These are phyloP conservation scores for Phytophthora ramorum DNA, from an alignment of 352 stramenopile genomes.

Conservation along the genomic window DNA sequence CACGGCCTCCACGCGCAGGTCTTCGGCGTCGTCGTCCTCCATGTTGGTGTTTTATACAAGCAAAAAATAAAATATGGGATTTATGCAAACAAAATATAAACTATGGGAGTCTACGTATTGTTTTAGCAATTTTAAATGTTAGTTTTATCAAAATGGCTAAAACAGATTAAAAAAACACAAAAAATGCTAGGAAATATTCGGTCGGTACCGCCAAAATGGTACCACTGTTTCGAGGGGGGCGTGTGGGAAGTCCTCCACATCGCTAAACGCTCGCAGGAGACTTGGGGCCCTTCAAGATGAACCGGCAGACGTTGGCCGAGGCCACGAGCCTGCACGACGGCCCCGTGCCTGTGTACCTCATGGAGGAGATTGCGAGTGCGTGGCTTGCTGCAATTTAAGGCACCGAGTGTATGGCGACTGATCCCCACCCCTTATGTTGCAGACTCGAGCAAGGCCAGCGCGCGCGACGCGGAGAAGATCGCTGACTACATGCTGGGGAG, in stretches of 20 bases:
- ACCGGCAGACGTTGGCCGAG: conserved; percentile 80
- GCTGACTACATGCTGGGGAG: conserved; percentile 80
- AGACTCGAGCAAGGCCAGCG: conserved; percentile 70
- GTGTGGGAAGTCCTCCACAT: conserved; percentile 6
- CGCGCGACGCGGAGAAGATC: conserved; percentile 78
- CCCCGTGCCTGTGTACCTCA: conserved; percentile 82
- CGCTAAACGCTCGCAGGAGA: conserved; percentile 12
- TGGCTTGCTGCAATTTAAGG: conserved; percentile 12
- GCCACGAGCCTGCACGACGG: conserved; percentile 87
- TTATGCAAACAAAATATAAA: no score
- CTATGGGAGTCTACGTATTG: no score
- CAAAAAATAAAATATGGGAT: no score
- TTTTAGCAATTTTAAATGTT: no score
- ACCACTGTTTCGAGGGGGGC: conserved; percentile 4
- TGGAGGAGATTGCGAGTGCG: conserved; percentile 86
- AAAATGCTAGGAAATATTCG: no score
- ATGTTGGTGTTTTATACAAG: conserved; percentile 5
- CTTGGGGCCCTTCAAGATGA: conserved; percentile 49
- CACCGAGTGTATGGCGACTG: neutral
- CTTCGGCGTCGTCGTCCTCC: conserved; percentile 38
- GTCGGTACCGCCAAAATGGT: conserved; percentile 14
- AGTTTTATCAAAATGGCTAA: no score
- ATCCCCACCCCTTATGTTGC: conserved; percentile 10
- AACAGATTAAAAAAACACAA: no score
- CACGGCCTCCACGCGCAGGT: conserved; percentile 75